Percentiles rank a stretch among this genome's conserved stretches.
Evolutionary conservation across 2,329 filamentous ascomycete genomes (phyloP).

Genomic region (Hysterium pulicare): DNA sequence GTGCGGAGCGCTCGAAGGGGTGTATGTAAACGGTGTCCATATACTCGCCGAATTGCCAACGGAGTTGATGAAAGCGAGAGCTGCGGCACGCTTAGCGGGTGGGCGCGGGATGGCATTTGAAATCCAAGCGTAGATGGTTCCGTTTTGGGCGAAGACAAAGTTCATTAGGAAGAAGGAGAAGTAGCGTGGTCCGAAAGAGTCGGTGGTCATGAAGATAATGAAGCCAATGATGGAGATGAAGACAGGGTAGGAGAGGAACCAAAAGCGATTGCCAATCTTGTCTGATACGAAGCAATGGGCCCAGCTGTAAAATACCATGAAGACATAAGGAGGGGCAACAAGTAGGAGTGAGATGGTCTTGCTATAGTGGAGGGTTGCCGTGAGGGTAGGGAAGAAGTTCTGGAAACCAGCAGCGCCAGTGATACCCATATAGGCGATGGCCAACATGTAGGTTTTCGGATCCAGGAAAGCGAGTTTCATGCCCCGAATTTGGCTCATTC

Average conservation of each 20-base stretch:
- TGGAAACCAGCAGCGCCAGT: conserved; percentile 52
- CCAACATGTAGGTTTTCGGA: conserved; percentile 49
- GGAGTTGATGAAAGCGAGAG: conserved; percentile 55
- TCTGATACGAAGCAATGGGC: conserved; percentile 43
- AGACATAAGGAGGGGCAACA: conserved; percentile 58
- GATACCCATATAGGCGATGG: conserved; percentile 48
- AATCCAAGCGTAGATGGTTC: conserved; percentile 57
- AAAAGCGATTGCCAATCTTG: conserved; percentile 43
- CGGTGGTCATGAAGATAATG: conserved; percentile 53
- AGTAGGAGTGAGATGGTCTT: conserved; percentile 55
- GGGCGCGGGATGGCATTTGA: conserved; percentile 50
- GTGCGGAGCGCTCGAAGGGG: conserved; percentile 13
- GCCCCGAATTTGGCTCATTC: conserved; percentile 48
- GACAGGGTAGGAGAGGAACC: conserved; percentile 42
- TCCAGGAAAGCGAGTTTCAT: conserved; percentile 52
- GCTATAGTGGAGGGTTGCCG: conserved; percentile 51
- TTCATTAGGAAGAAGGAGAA: conserved; percentile 55
- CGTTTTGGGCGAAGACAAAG: conserved; percentile 56
- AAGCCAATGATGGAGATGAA: conserved; percentile 51
- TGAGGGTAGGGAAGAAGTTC: conserved; percentile 57
- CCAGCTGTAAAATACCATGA: conserved; percentile 50
- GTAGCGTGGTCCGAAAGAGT: conserved; percentile 52
- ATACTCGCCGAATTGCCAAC: conserved; percentile 53
- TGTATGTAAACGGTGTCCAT: conserved; percentile 44
- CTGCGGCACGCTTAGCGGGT: conserved; percentile 54